Evolutionary conservation across 805 yeast species (phyloP).

Genomic region (Saturnispora mendoncae): DNA sequence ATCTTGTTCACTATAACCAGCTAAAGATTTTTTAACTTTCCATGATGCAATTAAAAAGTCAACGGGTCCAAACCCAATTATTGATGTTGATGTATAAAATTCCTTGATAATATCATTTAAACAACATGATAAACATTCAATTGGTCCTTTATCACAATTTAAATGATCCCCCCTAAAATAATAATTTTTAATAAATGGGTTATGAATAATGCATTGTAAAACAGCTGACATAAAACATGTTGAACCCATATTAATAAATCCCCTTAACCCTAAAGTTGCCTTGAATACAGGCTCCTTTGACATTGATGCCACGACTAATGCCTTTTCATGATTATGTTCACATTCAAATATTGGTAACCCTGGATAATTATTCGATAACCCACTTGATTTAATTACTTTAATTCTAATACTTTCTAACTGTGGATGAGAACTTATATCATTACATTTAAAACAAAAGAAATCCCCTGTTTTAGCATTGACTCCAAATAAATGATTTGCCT

Average conservation of each 20-base stretch:
- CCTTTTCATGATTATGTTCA: conserved; percentile 22
- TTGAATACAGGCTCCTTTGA: conserved; percentile 39
- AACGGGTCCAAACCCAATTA: conserved; percentile 73
- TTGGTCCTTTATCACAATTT: conserved; percentile 35
- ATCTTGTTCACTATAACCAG: conserved; percentile 96
- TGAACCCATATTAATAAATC: conserved; percentile 90
- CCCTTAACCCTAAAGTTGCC: conserved; percentile 73
- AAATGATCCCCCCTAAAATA: conserved; percentile 70
- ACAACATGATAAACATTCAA: conserved; percentile 74
- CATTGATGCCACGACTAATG: conserved; percentile 24
- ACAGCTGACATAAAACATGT: conserved; percentile 95
- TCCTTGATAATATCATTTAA: conserved; percentile 69
- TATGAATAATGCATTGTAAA: conserved; percentile 83
- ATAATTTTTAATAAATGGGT: conserved; percentile 73
- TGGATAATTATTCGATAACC: conserved; percentile 18
- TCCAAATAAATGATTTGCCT: conserved; percentile 41
- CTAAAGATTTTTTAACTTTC: conserved; percentile 73
- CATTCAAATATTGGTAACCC: conserved; percentile 27
- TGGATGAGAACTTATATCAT: conserved; percentile 57
- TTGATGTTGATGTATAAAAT: conserved; percentile 55
- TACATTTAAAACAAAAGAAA: conserved; percentile 73
- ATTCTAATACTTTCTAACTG: conserved; percentile 45
- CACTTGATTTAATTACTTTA: conserved; percentile 19
- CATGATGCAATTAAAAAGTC: conserved; percentile 77
- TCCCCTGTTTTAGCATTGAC: conserved; percentile 62